Evolutionary conservation across 75 land plant species (phyloP).

Genomic region (Picea sitchensis): DNA sequence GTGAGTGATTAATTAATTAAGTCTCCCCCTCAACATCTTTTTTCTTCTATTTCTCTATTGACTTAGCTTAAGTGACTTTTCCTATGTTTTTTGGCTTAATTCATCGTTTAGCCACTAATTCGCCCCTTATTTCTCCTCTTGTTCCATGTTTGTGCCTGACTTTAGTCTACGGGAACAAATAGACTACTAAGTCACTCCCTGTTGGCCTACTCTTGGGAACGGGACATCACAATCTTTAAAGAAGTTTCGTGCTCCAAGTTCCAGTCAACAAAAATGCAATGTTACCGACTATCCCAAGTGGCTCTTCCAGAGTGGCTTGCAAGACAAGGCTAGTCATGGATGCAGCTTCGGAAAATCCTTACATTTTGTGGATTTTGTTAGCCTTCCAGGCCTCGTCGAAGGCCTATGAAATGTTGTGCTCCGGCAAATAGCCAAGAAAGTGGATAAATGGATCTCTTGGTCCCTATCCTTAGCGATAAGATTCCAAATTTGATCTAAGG

Average conservation of each 20-base stretch:
- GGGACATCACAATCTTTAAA: not conserved
- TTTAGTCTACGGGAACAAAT: too few species aligned
- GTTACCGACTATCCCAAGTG: not conserved
- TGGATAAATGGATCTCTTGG: not conserved
- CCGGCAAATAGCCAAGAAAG: not conserved
- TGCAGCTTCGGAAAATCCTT: not conserved
- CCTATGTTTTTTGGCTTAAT: too few species aligned
- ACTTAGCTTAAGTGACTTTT: too few species aligned
- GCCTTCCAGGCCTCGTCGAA: not conserved
- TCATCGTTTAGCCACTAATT: too few species aligned
- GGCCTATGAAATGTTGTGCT: not conserved
- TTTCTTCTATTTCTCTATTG: too few species aligned
- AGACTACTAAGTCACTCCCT: too few species aligned
- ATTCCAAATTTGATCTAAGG: not conserved
- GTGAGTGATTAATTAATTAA: too few species aligned
- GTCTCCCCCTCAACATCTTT: too few species aligned
- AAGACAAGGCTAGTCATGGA: not conserved
- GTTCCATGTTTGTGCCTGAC: too few species aligned
- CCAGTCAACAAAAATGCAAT: not conserved
- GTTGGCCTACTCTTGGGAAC: too few species aligned
- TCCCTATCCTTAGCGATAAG: not conserved
- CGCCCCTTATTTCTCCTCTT: too few species aligned
- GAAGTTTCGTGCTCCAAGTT: not conserved
- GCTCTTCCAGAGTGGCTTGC: not conserved
- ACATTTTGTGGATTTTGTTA: not conserved